phyloP scores from a whole-genome alignment of 352 stramenopile species.

The Pythium myriotylum region DNA sequence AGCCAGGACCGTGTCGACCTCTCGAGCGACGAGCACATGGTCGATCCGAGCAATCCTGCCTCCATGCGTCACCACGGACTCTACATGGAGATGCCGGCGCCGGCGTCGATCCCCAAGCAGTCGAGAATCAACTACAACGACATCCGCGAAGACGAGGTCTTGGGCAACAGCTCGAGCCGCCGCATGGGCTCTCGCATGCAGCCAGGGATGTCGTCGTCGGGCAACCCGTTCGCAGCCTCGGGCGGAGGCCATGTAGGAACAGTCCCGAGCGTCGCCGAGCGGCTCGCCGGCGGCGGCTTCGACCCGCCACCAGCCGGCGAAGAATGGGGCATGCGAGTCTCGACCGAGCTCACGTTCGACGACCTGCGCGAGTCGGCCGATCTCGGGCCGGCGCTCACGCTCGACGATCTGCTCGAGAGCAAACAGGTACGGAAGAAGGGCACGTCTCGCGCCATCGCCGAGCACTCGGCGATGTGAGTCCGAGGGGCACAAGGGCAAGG shows the following conservation, averaged over 20 bases:
- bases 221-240: constrained; percentile 11
- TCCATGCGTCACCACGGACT: constrained; percentile 31
- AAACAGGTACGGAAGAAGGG: constrained; percentile 15
- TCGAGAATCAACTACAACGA: constrained; percentile 28
- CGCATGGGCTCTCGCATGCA: neutral
- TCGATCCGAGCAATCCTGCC: constrained; percentile 26
- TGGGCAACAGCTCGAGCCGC: constrained; percentile 2
- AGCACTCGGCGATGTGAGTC: constrained; percentile 7
- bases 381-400: constrained; percentile 20
- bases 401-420: constrained; percentile 30
- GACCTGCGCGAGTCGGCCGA: constrained; percentile 22
- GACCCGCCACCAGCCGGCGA: constrained; percentile 1
- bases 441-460: constrained; percentile 9
- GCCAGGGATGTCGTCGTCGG: constrained; percentile 3
- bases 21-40: constrained; percentile 24
- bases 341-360: constrained; percentile 31
- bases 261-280: constrained; percentile 8
- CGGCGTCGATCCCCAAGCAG: neutral
- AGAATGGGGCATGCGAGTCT: constrained; percentile 29
- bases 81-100: constrained; percentile 32
- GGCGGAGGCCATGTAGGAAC: neutral
- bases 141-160: constrained; percentile 29
- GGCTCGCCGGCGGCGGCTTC: constrained; percentile 1
- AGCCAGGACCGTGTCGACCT: constrained; percentile 7
- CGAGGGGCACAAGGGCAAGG: neutral